Percentiles rank a stretch among this genome's conserved stretches.
Evolutionary conservation across 2,329 filamentous ascomycete species (phyloP).

Genomic region (Ophiocordyceps camponoti-rufipedis): DNA sequence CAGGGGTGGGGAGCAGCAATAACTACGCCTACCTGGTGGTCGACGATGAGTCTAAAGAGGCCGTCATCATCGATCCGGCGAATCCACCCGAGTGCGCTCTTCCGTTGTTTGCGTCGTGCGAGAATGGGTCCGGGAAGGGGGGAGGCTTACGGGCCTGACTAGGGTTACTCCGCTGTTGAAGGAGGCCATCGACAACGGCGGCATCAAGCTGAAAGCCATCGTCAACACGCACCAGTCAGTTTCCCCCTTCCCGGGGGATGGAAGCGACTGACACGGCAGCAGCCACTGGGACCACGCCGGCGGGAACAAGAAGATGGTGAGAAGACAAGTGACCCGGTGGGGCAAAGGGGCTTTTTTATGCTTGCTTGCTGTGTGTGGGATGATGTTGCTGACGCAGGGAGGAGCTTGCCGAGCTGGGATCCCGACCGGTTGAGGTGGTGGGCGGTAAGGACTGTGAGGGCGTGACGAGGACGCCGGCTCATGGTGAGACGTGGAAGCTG

Average conservation of each 20-base stretch:
- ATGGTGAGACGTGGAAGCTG: conserved; percentile 65
- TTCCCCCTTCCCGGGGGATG: neutral
- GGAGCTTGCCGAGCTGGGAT: conserved; percentile 27
- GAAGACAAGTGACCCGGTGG: conserved; percentile 5
- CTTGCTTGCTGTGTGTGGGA: too few species aligned
- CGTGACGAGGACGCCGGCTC: conserved; percentile 57
- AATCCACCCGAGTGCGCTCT: neutral
- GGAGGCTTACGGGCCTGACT: neutral
- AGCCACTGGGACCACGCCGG: conserved; percentile 93
- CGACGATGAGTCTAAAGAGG: conserved; percentile 62
- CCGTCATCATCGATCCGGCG: conserved; percentile 39
- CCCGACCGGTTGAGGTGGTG: conserved; percentile 47
- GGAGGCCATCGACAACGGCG: conserved; percentile 48
- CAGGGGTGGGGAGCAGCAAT: conserved; percentile 60
- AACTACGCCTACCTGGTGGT: conserved; percentile 77
- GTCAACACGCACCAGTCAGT: conserved; percentile 94
- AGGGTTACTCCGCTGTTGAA: conserved; percentile 50
- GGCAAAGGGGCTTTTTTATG: too few species aligned
- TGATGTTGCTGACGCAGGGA: neutral
- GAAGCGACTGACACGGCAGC: conserved; percentile 1
- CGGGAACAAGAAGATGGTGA: conserved; percentile 68
- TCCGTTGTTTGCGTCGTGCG: neutral
- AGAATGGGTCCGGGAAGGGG: neutral
- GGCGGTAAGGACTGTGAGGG: conserved; percentile 73
- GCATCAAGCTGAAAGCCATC: conserved; percentile 72